Evolutionary conservation across 306 rosid species (phyloP), one percentile per base, ranked within the genome.

Genomic region (Begonia loranthoides): DNA sequence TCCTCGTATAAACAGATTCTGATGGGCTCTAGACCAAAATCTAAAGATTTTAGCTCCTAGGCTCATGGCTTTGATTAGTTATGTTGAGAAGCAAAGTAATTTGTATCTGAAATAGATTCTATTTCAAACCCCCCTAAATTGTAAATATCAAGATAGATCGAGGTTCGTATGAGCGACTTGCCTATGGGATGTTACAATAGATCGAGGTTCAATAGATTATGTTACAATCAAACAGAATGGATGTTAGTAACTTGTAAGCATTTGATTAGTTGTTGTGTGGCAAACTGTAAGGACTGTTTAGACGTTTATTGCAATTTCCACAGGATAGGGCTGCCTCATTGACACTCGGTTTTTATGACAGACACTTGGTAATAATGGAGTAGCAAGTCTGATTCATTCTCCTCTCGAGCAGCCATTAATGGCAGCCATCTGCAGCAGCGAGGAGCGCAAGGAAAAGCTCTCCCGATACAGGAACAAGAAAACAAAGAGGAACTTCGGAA

Each of bases 381-480:
- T 72, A 61, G 77, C 36, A 28, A 28, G 72, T 68, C 41, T 65
- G 16, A 15, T 69, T 58, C 94, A 72, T 43, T 87, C 96, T 55
- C 74, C 88, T 39, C 66, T 4, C 28, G 92, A 83, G 69, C 74
- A 73, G 56, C 80, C 88, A 12, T 53, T 28, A 28, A 28, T 7
- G 36, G 36, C 9, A 28, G 36, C 77, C 53, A 44, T 55, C 74
- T 79, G 79, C 68, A 84, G 62, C 72, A 71, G 73, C 0, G 93
- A 87, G 70, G 93, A 83, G 40, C 99, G 99, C 60, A 66, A 1
- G 47, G 93, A 92, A 66, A 80, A 92, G 78, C 99, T 92, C 58
- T 80, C 96, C 15, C 76, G 99, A 59, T 92, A 92, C 76, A 71
- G 99, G 73, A 87, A 73, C 45, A 92, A 92, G 84, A 92, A 77